A percentile compares a stretch with the other conserved stretches of the same genome.
Conservation (phyloP, 2,329 filamentous ascomycete genomes). For the Penicillium italicum region DNA sequence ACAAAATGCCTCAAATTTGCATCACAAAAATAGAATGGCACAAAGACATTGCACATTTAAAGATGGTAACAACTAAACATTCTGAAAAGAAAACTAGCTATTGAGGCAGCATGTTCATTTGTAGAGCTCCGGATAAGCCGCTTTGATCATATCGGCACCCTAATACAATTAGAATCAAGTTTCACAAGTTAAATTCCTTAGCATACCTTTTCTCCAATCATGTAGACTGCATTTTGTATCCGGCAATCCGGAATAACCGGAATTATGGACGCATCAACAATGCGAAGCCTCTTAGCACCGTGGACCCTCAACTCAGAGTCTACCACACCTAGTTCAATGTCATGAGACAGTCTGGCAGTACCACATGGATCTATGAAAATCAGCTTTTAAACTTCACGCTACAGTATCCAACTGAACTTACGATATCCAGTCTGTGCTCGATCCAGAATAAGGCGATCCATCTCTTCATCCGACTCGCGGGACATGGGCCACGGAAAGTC, state of each 20-base stretch:
- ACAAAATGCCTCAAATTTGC: no score
- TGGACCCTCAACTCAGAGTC: slow-evolving; percentile 50
- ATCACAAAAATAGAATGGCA: no score
- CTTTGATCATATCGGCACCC: not conserved
- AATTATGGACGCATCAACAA: slow-evolving; percentile 55
- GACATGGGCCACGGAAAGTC: slow-evolving; percentile 60
- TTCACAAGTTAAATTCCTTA: not conserved
- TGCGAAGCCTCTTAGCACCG: slow-evolving; percentile 50
- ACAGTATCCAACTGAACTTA: not conserved
- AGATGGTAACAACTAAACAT: no score
- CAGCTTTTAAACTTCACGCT: no score
- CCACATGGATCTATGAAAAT: slow-evolving; percentile 49
- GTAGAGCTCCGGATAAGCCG: not conserved
- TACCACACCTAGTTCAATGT: slow-evolving; percentile 52
- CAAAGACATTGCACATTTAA: no score
- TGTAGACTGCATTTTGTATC: slow-evolving; percentile 58
- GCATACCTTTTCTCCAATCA: slow-evolving; percentile 49
- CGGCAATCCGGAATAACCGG: slow-evolving; percentile 53
- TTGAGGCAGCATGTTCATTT: no score
- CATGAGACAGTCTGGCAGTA: slow-evolving; percentile 50
- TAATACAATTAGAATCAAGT: not conserved
- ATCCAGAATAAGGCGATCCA: slow-evolving; percentile 55
- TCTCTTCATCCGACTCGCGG: slow-evolving; percentile 51
- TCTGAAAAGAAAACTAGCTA: no score
- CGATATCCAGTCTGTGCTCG: slow-evolving; percentile 49